Evolutionary conservation across 208 protist species (phyloP), one percentile per base, ranked within the genome.

Genomic region (Trypanosoma avium): DNA sequence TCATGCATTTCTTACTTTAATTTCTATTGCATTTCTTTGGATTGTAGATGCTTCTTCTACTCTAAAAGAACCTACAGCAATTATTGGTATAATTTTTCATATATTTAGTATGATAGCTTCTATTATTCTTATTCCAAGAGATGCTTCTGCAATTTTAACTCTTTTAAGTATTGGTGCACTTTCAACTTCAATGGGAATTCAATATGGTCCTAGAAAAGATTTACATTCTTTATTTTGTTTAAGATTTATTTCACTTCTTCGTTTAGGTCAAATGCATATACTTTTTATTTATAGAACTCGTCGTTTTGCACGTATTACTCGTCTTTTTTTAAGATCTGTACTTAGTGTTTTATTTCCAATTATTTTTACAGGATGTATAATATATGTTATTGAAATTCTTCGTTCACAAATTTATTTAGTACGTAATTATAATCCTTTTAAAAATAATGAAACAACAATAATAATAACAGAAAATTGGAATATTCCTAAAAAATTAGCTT

Each of bases 21-120:
- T 49, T 1, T 92, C 85, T 1, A 74, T 92, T 45, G 79, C 79
- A n/a, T 88, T 88, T 67, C 46, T 88, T 10, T 93, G 81, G 77
- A 70, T 76, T 15, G 73, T 70, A 9, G 75, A 77, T 42, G 67
- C 77, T 29, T 73, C 75, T 8, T 59, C 67, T 24, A 27, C 47
- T 8, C 56, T 73, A n/a, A 19, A 49, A 4, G 46, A 66, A 36
- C 45, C 59, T 15, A 17, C 77, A 19, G 47, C 70, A 10, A 54
- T 86, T 29, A 35, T 75, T 4, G 71, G 74, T 10, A 64, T 60
- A 21, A 57, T 88, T 21, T 47, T 86, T 17, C 84, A 90, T 67
- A 6, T 77, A 12, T 22, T 75, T 26, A 93, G 84, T 68, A 72
- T 84, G 17, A 38, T 77, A 10, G 19, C 68, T 3, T 73, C 72